Conservation (phyloP, 1,284 basidiomycete species). For the Marasmius sp. region DNA sequence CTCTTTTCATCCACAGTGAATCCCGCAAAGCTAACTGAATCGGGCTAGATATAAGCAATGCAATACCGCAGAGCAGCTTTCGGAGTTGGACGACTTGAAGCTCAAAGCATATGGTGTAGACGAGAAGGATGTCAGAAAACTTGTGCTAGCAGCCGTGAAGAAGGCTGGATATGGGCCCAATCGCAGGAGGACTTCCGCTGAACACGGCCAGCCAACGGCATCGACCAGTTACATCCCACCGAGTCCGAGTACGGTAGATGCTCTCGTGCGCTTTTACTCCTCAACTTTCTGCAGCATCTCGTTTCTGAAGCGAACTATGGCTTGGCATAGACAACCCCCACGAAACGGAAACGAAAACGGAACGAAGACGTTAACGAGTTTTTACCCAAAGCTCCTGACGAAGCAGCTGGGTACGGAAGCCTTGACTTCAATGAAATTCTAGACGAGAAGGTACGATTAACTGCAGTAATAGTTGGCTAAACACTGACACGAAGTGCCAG, state of each 20-base stretch:
- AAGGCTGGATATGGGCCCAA: conserved; percentile 52
- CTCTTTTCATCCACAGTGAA: conserved; percentile 9
- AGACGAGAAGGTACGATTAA: conserved; percentile 59
- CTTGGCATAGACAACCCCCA: conserved; percentile 38
- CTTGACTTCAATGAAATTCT: conserved; percentile 72
- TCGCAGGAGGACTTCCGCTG: conserved; percentile 10
- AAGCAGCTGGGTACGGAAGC: conserved; percentile 48
- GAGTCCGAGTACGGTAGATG: conserved; percentile 19
- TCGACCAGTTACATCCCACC: conserved; percentile 1
- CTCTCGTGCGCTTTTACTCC: conserved; percentile 18
- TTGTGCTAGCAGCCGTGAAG: conserved; percentile 61
- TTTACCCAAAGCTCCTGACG: conserved; percentile 56
- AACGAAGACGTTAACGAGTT: conserved; percentile 56
- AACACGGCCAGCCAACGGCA: conserved; percentile 16
- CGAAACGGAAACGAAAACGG: conserved; percentile 54
- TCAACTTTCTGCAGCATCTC: not conserved
- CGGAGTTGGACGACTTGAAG: conserved; percentile 57
- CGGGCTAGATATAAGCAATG: conserved; percentile 69
- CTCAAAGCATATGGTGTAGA: conserved; percentile 58
- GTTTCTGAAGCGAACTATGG: not conserved
- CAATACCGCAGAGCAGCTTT: conserved; percentile 62
- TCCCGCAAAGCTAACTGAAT: not conserved
- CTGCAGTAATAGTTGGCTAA: not conserved
- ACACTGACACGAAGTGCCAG: conserved; percentile 34
- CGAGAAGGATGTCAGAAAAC: conserved; percentile 69